Evolutionary conservation across 1,284 basidiomycete species (phyloP), one percentile per base, ranked within the genome.

Genomic region (Earliella scabrosa): DNA sequence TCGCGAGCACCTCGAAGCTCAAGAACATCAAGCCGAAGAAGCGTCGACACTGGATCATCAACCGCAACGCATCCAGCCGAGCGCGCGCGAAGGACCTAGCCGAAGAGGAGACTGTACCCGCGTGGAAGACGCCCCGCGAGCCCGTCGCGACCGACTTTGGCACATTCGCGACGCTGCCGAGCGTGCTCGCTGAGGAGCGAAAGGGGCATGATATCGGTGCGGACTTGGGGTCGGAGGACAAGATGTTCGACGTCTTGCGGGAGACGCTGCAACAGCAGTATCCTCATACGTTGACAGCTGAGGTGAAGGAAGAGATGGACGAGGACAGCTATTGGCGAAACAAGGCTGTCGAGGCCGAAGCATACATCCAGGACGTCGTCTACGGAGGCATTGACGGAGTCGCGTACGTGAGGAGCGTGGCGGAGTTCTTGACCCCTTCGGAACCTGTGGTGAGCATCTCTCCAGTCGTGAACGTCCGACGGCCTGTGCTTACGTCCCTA

Each of bases 311-410:
- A 51, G 56, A 48, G 54, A 46, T 21, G 36, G 39, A 44, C 18
- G 58, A 63, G 13, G 61, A 69, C 14, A 68, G 70, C 4, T 85
- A 85, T 61, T 90, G 81, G 80, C 78, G 70, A 27, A 65, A 72
- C 13, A 73, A 73, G 51, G 81, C 79, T 9, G 68, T 67, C n/a
- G 77, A 79, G 18, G 87, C 81, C 1, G 85, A 88, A 68, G 78
- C 76, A 24, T 89, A 87, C 65, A 52, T 92, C 16, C 72, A 79
- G 27, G 87, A 90, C 65, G 67, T 90, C 8, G 88, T 91, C 0
- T 92, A 91, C 64, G 90, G 90, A 0, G 88, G 90, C 34, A 74
- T 82, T 0, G 87, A 88, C 56, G 90, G 89, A 1, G 72, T 85
- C 24, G 88, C 89, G 6, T 91, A 91, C 68, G 78, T 87, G 45